phyloP scores from a whole-genome alignment of 345 rosid genomes.

The Zanthoxylum bungeanum region DNA sequence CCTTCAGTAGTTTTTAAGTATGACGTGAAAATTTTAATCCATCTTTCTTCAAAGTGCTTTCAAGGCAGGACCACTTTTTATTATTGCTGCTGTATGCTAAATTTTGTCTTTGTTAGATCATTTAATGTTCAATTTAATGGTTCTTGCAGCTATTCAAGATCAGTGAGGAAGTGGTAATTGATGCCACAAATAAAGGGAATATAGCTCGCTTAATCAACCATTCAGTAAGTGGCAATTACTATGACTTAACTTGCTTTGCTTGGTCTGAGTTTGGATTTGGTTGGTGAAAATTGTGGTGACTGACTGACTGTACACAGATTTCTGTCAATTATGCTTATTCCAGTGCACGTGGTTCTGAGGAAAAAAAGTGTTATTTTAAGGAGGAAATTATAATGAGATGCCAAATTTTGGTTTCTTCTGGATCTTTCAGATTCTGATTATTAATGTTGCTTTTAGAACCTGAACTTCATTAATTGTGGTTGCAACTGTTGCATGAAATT shows the following conservation, averaged over 20 bases:
- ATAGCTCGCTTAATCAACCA: slow-evolving; percentile 93
- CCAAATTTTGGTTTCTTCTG: slow-evolving; percentile 1
- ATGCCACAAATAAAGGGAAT: slow-evolving; percentile 90
- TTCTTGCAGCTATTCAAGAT: slow-evolving; percentile 78
- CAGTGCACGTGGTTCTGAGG: neutral
- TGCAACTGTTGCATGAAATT: neutral
- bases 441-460: neutral
- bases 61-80: too few relatives aligned
- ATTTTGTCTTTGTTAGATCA: slow-evolving; percentile 7
- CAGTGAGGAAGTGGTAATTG: slow-evolving; percentile 92
- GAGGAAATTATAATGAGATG: neutral
- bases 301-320: neutral
- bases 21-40: neutral
- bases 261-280: neutral
- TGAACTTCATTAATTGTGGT: too few relatives aligned
- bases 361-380: neutral
- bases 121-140: slow-evolving; percentile 11
- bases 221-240: slow-evolving; percentile 51
- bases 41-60: slow-evolving; percentile 1
- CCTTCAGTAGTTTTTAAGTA: neutral
- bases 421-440: neutral
- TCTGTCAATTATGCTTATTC: neutral
- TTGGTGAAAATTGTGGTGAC: neutral
- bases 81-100: slow-evolving; percentile 2
- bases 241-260: too few relatives aligned